These are phyloP conservation scores for Xylaria nigripes DNA, from an alignment of 495 filamentous ascomycete genomes.

Conservation along the genomic window DNA sequence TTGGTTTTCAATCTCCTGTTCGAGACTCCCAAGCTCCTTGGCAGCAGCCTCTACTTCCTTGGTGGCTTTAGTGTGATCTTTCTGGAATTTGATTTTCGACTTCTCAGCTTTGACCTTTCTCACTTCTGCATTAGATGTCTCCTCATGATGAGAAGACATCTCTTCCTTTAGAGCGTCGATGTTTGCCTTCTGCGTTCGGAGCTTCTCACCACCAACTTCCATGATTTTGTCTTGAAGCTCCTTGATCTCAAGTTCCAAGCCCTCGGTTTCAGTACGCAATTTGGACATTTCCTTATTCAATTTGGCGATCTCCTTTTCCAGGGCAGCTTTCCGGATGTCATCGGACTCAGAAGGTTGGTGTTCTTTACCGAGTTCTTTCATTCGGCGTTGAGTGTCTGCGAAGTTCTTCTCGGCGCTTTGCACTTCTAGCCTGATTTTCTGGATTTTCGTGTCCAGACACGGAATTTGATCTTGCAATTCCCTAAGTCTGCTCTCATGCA, in stretches of 20 bases:
- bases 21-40: slow-evolving; percentile 64
- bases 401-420: slow-evolving; percentile 80
- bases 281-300: slow-evolving; percentile 72
- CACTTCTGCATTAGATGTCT: slow-evolving; percentile 76
- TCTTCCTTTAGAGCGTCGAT: slow-evolving; percentile 90
- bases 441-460: slow-evolving; percentile 76
- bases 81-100: slow-evolving; percentile 77
- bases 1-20: slow-evolving; percentile 69
- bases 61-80: slow-evolving; percentile 63
- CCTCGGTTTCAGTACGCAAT: slow-evolving; percentile 70
- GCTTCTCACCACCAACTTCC: slow-evolving; percentile 89
- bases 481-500: slow-evolving; percentile 63
- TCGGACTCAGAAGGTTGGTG: slow-evolving; percentile 74
- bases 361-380: slow-evolving; percentile 71
- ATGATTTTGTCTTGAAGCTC: slow-evolving; percentile 91
- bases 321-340: slow-evolving; percentile 54
- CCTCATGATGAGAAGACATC: slow-evolving; percentile 69
- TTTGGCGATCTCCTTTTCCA: slow-evolving; percentile 69
- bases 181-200: slow-evolving; percentile 82
- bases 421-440: slow-evolving; percentile 84
- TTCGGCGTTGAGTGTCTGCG: slow-evolving; percentile 70
- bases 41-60: slow-evolving; percentile 65
- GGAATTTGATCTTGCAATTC: slow-evolving; percentile 76
- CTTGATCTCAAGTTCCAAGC: slow-evolving; percentile 87
- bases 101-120: slow-evolving; percentile 86